These are phyloP conservation scores for Bipolaris gigantea DNA, from an alignment of 2,329 filamentous ascomycete species.

Conservation along the genomic window DNA sequence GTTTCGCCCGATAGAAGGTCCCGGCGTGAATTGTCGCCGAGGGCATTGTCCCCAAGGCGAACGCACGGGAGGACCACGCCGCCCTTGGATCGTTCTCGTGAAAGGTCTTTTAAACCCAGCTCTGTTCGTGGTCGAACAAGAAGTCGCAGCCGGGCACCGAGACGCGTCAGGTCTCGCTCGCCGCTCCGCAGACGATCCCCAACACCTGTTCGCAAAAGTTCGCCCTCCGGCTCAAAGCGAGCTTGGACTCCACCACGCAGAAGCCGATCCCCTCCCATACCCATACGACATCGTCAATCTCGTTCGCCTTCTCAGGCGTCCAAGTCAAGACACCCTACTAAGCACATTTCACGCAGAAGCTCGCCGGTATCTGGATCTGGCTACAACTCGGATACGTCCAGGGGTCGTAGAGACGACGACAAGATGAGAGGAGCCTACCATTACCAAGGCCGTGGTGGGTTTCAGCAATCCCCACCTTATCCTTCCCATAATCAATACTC, in stretches of 20 bases:
- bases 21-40: conserved; percentile 33
- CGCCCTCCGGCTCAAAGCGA: conserved; percentile 26
- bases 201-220: conserved; percentile 26
- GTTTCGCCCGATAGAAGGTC: conserved; percentile 35
- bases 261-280: conserved; percentile 30
- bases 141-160: conserved; percentile 32
- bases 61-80: conserved; percentile 29
- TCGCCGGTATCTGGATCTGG: conserved; percentile 36
- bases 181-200: conserved; percentile 35
- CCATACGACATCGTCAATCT: conserved; percentile 31
- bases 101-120: conserved; percentile 22
- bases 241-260: conserved; percentile 23
- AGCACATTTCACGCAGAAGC: conserved; percentile 24
- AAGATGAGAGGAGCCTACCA: conserved; percentile 44
- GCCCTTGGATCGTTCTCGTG: conserved; percentile 28
- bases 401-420: conserved; percentile 27
- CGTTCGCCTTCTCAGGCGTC: conserved; percentile 31
- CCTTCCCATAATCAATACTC: conserved; percentile 61
- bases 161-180: conserved; percentile 38
- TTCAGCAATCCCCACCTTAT: conserved; percentile 63
- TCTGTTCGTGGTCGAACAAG: conserved; percentile 23
- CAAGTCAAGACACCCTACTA: conserved; percentile 18
- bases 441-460: conserved; percentile 46
- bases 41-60: conserved; percentile 36
- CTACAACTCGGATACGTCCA: conserved; percentile 37